Evolutionary conservation across 495 filamentous ascomycete genomes (phyloP).

Genomic region (Neurospora intermedia): DNA sequence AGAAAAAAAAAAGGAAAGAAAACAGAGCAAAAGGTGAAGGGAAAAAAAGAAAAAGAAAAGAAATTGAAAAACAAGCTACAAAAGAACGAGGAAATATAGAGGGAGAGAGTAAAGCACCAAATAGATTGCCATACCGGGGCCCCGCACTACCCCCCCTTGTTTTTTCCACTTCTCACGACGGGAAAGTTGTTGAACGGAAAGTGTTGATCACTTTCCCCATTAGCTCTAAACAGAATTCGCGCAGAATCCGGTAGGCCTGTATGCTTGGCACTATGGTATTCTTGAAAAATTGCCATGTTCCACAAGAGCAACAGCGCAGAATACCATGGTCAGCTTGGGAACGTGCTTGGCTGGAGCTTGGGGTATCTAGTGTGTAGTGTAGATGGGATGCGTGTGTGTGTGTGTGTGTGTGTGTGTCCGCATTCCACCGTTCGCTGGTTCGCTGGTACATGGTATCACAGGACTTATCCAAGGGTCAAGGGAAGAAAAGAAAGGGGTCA

Average conservation of each 20-base stretch:
- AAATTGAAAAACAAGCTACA: no score
- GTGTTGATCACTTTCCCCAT: neutral
- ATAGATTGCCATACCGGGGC: neutral
- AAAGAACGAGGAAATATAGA: neutral
- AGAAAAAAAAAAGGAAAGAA: no score
- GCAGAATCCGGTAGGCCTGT: neutral
- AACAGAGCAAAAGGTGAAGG: neutral
- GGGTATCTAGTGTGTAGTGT: neutral
- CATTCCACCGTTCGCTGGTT: neutral
- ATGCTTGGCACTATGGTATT: conserved; percentile 10
- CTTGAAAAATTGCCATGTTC: conserved; percentile 16
- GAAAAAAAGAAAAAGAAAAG: no score
- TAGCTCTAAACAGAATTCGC: neutral
- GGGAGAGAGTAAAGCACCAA: neutral
- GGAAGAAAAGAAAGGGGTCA: neutral
- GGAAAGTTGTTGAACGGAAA: neutral
- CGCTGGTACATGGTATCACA: neutral
- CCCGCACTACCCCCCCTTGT: neutral
- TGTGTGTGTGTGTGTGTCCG: neutral
- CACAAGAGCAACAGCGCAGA: conserved; percentile 4
- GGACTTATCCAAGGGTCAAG: neutral
- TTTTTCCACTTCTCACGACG: neutral
- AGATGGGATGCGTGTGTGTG: neutral
- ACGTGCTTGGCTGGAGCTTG: neutral
- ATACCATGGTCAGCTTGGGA: conserved; percentile 3